Base-by-base conservation (phyloP, 768 basidiomycete species). In the Naganishia vaughanmartiniae region DNA sequence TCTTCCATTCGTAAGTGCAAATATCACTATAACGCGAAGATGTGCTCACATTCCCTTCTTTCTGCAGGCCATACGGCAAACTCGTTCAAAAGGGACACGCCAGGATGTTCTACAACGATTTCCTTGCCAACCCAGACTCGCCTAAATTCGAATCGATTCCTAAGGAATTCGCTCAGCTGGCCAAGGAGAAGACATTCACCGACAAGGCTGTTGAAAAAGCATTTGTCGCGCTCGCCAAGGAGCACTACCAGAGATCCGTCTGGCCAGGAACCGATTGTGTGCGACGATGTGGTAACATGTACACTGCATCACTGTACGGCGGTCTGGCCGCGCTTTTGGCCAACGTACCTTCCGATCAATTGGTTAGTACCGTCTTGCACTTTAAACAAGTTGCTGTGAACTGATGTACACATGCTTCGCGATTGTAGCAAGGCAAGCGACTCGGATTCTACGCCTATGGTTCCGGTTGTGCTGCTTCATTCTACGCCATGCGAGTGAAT, bases 21-120 rank as follows among this genome's bases (percentile, higher is more conserved):
- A 26, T 11, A 46, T 11, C 3, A 17, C 56, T 31, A 11, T 26
- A 2, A 28, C 6, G 42, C 34, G 31, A 11, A 26, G 3, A 24
- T 54, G 12, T 10, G 68, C 55, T 51, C 26, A 69, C 3, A 0
- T 39, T 28, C 15, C 54, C 19, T 19, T 10, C 54, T 46, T 34
- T 24, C 58, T 26, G 60, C 54, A 90, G 89, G 70, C 96, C 96
- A 0, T 99, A 97, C 82, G 95, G 96, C 84, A 99, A 99, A 84
- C 91, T 96, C 80, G 94, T 96, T 66, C 90, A 96, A 82, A 99
- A 97, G 84, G 93, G 92, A 54, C 89, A 95, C 80, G 95, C 91
- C 45, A 91, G 96, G 69, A 84, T 98, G 79, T 81, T 81, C 77
- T 81, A 77, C 78, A 81, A 81, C 72, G 96, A 99, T 84, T 99